A percentile compares a stretch with the other conserved stretches of the same genome.
Evolutionary conservation across 2,329 filamentous ascomycete genomes (phyloP).

Genomic region (Sporothrix brunneoviolacea): DNA sequence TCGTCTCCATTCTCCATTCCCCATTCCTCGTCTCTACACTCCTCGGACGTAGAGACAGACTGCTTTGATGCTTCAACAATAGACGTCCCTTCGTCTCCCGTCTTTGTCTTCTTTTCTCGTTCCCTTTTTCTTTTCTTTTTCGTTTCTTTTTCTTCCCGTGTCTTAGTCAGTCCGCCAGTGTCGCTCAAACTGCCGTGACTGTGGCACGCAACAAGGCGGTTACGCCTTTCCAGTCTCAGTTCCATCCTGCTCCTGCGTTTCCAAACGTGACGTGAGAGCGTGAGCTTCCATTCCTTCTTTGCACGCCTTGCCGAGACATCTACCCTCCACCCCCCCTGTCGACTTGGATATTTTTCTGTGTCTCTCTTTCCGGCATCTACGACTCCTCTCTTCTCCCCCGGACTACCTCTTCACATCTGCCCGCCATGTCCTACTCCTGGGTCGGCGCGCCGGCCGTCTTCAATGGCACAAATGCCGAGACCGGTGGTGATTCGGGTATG

Average conservation of each 20-base stretch:
- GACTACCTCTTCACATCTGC: neutral
- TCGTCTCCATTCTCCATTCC: neutral
- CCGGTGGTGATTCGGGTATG: slow-evolving; percentile 75
- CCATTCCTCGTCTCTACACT: neutral
- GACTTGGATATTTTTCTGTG: too few relatives aligned
- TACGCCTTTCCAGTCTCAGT: too few relatives aligned
- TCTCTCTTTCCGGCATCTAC: too few relatives aligned
- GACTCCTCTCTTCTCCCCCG: neutral
- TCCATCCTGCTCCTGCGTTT: neutral
- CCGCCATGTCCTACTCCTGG: slow-evolving; percentile 53
- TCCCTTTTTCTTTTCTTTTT: neutral
- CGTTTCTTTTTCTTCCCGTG: neutral
- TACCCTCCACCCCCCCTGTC: neutral
- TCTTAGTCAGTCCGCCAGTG: neutral
- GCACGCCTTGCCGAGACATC: neutral
- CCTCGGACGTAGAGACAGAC: too few relatives aligned
- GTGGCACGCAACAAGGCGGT: neutral
- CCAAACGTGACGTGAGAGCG: neutral
- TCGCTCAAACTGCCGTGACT: neutral
- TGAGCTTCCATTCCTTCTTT: neutral
- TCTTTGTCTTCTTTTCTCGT: neutral
- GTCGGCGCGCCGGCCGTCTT: slow-evolving; percentile 52
- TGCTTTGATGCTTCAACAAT: too few relatives aligned
- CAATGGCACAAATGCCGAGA: slow-evolving; percentile 56
- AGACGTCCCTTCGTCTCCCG: neutral